Percentiles rank a stretch among this genome's conserved stretches.
Evolutionary conservation across 306 rosid species (phyloP).

Genomic region (Sesbania bispinosa): DNA sequence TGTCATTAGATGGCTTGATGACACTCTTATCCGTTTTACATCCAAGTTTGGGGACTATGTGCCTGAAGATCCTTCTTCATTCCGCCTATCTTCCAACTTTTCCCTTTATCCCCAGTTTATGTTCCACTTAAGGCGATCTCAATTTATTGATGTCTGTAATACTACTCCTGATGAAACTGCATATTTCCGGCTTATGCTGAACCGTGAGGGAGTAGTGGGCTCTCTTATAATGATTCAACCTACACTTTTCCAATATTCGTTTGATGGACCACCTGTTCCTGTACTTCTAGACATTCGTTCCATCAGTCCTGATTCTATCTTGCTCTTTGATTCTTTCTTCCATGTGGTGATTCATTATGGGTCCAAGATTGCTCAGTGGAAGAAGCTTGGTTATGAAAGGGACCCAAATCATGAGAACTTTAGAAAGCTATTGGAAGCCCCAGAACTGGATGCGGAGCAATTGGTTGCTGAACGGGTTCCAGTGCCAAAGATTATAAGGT

Average conservation of each 20-base stretch:
- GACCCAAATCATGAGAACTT: conserved; percentile 80
- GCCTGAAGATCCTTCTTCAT: conserved; percentile 80
- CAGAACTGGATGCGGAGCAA: conserved; percentile 76
- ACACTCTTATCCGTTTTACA: conserved; percentile 55
- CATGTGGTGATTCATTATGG: conserved; percentile 84
- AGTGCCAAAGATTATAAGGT: conserved; percentile 65
- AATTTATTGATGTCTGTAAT: conserved; percentile 82
- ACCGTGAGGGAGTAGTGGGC: conserved; percentile 79
- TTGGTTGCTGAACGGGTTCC: conserved; percentile 69
- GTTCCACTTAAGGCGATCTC: conserved; percentile 86
- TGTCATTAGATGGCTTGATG: conserved; percentile 91
- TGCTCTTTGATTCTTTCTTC: conserved; percentile 88
- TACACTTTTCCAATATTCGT: conserved; percentile 76
- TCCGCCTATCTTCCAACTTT: conserved; percentile 73
- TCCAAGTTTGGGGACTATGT: conserved; percentile 87
- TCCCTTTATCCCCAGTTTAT: conserved; percentile 89
- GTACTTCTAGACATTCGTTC: conserved; percentile 83
- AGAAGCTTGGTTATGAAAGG: conserved; percentile 75
- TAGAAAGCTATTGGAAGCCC: conserved; percentile 80
- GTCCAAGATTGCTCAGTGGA: conserved; percentile 81
- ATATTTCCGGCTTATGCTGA: conserved; percentile 73
- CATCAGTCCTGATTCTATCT: conserved; percentile 67
- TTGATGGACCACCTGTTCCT: conserved; percentile 87
- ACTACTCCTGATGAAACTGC: conserved; percentile 87
- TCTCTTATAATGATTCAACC: conserved; percentile 96